Evolutionary conservation across 192 early-diverging fungal genomes (phyloP).

Genomic region (Paraglomus brasilianum): DNA sequence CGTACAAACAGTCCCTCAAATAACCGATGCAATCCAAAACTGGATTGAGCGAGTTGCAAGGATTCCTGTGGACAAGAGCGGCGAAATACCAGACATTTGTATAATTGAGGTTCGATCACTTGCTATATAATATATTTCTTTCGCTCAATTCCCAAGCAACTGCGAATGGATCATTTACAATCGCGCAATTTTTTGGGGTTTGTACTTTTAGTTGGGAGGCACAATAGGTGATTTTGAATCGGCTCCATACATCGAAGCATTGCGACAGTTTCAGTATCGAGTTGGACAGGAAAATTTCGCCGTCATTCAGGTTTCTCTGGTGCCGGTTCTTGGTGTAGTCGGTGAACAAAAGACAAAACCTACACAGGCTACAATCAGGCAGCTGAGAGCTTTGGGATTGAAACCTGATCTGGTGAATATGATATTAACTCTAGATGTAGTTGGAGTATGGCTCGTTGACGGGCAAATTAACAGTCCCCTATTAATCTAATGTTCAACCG

Average conservation of each 20-base stretch:
- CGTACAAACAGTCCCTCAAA: slow-evolving; percentile 97
- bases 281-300: slow-evolving; percentile 98
- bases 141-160: neutral
- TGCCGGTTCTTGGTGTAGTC: slow-evolving; percentile 95
- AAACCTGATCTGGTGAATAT: slow-evolving; percentile 75
- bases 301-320: slow-evolving; percentile 94
- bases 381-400: slow-evolving; percentile 92
- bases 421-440: neutral
- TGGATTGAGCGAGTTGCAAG: slow-evolving; percentile 96
- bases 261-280: slow-evolving; percentile 99
- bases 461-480: neutral
- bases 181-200: too few relatives aligned
- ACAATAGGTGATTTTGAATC: slow-evolving; percentile 99
- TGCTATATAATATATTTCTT: neutral
- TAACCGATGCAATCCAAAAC: slow-evolving; percentile 96
- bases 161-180: neutral
- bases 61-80: slow-evolving; percentile 81
- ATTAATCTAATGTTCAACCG: slow-evolving; percentile 31
- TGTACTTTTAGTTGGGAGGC: slow-evolving; percentile 73
- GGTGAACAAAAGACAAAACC: slow-evolving; percentile 99
- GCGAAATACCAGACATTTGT: slow-evolving; percentile 89
- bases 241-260: slow-evolving; percentile 98
- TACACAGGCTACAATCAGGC: slow-evolving; percentile 94
- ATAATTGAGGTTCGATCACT: slow-evolving; percentile 73
- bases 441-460: neutral